A percentile compares a stretch with the other conserved stretches of the same genome.
Conservation (phyloP, 345 rosid genomes). For the Sisymbrium irio region DNA sequence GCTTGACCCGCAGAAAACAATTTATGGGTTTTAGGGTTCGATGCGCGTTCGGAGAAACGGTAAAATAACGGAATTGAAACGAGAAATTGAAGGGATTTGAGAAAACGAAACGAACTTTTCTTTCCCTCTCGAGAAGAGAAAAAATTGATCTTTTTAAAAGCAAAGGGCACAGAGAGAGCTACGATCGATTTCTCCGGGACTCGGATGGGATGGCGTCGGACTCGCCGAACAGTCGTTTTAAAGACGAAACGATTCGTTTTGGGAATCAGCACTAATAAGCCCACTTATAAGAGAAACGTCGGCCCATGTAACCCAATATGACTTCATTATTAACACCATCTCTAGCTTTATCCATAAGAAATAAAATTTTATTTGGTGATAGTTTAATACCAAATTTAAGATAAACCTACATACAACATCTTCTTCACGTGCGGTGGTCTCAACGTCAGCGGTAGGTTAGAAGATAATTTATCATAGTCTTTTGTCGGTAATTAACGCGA, state of each 20-base stretch:
- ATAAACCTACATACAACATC: too few relatives aligned
- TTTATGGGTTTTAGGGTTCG: slow-evolving; percentile 14
- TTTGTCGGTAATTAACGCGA: too few relatives aligned
- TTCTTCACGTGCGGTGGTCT: too few relatives aligned
- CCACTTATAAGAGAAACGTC: background rate
- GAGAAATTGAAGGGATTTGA: slow-evolving; percentile 7
- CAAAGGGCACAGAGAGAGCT: slow-evolving; percentile 20
- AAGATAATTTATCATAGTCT: too few relatives aligned
- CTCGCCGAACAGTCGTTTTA: slow-evolving; percentile 28
- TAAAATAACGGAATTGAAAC: background rate
- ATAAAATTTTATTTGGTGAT: too few relatives aligned
- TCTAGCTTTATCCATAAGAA: too few relatives aligned
- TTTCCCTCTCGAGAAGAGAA: slow-evolving; percentile 9
- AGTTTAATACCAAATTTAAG: too few relatives aligned
- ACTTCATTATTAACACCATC: background rate
- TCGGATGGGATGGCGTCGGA: slow-evolving; percentile 35
- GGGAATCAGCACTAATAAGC: background rate
- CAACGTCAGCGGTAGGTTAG: too few relatives aligned
- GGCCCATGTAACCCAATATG: background rate
- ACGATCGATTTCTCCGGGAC: slow-evolving; percentile 36
- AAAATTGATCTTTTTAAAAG: background rate
- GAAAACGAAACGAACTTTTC: background rate
- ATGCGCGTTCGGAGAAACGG: background rate
- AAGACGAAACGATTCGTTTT: slow-evolving; percentile 31
- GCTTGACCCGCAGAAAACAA: slow-evolving; percentile 20